Evolutionary conservation across 2,329 filamentous ascomycete genomes (phyloP).

Genomic region (Fusarium algeriense): DNA sequence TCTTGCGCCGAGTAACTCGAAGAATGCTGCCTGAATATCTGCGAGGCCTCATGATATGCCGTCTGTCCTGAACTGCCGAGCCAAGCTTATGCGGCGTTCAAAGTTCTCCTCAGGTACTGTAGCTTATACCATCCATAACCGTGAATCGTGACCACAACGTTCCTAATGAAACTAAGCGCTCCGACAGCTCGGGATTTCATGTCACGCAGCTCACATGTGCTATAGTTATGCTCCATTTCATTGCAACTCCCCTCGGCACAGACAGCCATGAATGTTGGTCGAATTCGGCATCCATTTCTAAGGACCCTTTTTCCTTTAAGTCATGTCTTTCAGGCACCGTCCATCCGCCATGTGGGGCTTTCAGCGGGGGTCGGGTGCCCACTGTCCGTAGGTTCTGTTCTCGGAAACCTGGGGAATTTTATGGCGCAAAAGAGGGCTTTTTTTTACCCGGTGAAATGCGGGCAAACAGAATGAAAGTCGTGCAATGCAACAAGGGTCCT

Average conservation of each 20-base stretch:
- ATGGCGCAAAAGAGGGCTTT: conserved; percentile 12
- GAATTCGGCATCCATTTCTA: conserved; percentile 1
- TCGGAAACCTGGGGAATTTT: conserved; percentile 34
- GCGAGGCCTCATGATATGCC: not conserved
- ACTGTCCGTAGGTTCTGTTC: conserved; percentile 6
- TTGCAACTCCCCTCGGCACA: not conserved
- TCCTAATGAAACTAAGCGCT: not conserved
- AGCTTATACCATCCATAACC: not conserved
- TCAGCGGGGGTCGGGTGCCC: not conserved
- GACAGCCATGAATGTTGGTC: not conserved
- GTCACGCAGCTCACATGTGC: conserved; percentile 6
- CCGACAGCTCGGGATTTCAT: conserved; percentile 6
- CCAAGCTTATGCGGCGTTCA: not conserved
- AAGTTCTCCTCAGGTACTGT: not conserved
- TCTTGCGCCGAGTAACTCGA: not conserved
- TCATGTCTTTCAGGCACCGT: not conserved
- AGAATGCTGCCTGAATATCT: conserved; percentile 2
- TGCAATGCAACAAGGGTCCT: conserved; percentile 34
- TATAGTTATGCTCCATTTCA: not conserved
- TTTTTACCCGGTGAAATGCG: not conserved
- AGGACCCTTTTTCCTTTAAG: not conserved
- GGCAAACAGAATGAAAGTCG: not conserved
- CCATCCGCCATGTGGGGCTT: not conserved
- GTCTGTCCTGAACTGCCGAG: conserved; percentile 1
- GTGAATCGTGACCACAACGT: not conserved